Base-by-base conservation (phyloP, 2,329 filamentous ascomycete genomes). In the Penicillium sp. region DNA sequence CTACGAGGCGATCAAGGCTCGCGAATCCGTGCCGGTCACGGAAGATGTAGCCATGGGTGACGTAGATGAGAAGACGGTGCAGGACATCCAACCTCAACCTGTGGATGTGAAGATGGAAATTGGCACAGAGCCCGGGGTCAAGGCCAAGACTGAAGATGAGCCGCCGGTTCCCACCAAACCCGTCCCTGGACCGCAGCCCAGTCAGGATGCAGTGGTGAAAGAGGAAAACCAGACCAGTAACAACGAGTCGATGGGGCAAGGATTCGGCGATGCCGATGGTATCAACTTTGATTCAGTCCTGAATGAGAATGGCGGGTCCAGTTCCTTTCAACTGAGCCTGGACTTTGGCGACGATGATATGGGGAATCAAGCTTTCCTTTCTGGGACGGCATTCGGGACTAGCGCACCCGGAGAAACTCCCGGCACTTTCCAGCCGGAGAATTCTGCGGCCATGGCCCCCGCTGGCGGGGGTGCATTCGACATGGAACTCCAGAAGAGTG, bases 221-320 rank as follows among this genome's bases (percentile, higher is more conserved):
- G 58, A 57, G 46, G 66, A 71, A 43, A 65, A 68, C 43, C 31
- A 65, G 21, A 56, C 66, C 3, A 63, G 61, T 21, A 52, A 24
- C 5, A 46, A 57, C 21, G 43, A 54, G 9, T 56, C 52, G 7
- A 35, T 58, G 48, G 52, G 68, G 19, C 71, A 72, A 64, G 58
- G 64, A 39, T 61, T 66, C 24, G 59, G 69, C 11, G 22, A 61
- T 7, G 64, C 65, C 14, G 72, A 73, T 16, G 75, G 75, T 3
- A 68, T 78, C 56, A 75, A 75, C 46, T 77, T 78, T 53, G 73
- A 76, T 49, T 73, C 75, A 1, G 71, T 75, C 57, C 71, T 78
- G 37, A 70, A 73, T 21, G 70, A 73, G 14, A 64, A 64, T 22
- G 68, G 67, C 6, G 68, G 66, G 3, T 59, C 64, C 8, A 73